phyloP scores from a whole-genome alignment of 2,329 filamentous ascomycete genomes.

The Trichoderma lentiforme region DNA sequence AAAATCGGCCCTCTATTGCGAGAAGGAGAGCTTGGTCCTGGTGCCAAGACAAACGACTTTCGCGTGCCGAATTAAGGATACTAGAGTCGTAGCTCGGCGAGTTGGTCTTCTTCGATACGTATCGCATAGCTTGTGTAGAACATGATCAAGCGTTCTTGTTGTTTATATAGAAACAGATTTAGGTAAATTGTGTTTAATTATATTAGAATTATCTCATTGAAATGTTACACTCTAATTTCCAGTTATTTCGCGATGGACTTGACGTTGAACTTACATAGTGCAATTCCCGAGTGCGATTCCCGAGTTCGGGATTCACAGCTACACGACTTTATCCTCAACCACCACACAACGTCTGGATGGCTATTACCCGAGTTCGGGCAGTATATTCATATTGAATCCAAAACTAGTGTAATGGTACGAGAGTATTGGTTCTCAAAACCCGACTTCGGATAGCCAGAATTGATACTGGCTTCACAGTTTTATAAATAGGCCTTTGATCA shows the following conservation, averaged over 20 bases:
- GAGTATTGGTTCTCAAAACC: neutral
- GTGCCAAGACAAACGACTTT: neutral
- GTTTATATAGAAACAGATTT: neutral
- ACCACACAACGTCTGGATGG: neutral
- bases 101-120: neutral
- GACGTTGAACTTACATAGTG: neutral
- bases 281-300: neutral
- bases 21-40: neutral
- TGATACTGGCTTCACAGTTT: neutral
- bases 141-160: neutral
- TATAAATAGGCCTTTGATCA: neutral
- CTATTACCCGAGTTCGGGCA: neutral
- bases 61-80: neutral
- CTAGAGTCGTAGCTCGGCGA: neutral
- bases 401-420: neutral
- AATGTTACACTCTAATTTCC: neutral
- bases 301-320: neutral
- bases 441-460: neutral
- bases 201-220: neutral
- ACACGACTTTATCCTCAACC: neutral
- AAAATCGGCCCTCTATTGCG: constrained; percentile 35
- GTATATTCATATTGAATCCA: neutral
- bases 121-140: neutral
- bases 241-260: neutral
- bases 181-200: neutral